A percentile compares a stretch with the other conserved stretches of the same genome.
Conservation (phyloP, 2,329 filamentous ascomycete genomes). For the Pochonia chlamydosporia region DNA sequence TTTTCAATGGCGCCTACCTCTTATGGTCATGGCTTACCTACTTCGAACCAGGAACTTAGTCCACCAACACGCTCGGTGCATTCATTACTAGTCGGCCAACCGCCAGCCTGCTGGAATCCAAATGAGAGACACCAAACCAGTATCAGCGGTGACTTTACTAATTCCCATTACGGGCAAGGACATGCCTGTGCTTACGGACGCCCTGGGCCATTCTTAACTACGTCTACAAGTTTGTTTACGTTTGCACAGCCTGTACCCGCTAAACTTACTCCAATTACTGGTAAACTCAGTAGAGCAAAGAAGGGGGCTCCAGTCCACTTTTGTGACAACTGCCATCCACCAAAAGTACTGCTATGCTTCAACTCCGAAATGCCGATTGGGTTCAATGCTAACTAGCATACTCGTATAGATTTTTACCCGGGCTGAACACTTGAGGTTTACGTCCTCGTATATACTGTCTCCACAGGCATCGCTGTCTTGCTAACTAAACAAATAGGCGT, state of each 20-base stretch:
- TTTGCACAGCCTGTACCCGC: slow-evolving; percentile 32
- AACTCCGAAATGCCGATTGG: background rate
- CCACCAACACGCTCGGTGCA: slow-evolving; percentile 23
- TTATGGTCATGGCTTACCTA: slow-evolving; percentile 11
- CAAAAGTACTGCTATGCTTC: slow-evolving; percentile 36
- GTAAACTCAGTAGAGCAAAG: slow-evolving; percentile 51
- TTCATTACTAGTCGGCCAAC: slow-evolving; percentile 17
- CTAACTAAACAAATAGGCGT: slow-evolving; percentile 37
- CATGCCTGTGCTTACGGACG: slow-evolving; percentile 16
- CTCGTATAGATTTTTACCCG: slow-evolving; percentile 50
- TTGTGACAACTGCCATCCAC: slow-evolving; percentile 45
- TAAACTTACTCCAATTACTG: slow-evolving; percentile 51
- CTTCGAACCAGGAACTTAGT: slow-evolving; percentile 28
- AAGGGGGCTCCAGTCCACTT: slow-evolving; percentile 55
- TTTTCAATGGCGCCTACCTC: slow-evolving; percentile 27
- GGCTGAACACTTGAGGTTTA: slow-evolving; percentile 56
- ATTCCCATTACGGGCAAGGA: slow-evolving; percentile 26
- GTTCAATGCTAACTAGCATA: slow-evolving; percentile 8
- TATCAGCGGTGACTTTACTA: slow-evolving; percentile 45
- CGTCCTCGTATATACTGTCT: slow-evolving; percentile 1
- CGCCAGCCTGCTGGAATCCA: slow-evolving; percentile 14
- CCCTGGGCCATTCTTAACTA: slow-evolving; percentile 18
- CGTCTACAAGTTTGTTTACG: slow-evolving; percentile 35
- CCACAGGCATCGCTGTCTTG: slow-evolving; percentile 11
- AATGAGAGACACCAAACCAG: slow-evolving; percentile 35